Evolutionary conservation across 164 flowering plant genomes (phyloP).

Genomic region (Aristolochia fimbriata): DNA sequence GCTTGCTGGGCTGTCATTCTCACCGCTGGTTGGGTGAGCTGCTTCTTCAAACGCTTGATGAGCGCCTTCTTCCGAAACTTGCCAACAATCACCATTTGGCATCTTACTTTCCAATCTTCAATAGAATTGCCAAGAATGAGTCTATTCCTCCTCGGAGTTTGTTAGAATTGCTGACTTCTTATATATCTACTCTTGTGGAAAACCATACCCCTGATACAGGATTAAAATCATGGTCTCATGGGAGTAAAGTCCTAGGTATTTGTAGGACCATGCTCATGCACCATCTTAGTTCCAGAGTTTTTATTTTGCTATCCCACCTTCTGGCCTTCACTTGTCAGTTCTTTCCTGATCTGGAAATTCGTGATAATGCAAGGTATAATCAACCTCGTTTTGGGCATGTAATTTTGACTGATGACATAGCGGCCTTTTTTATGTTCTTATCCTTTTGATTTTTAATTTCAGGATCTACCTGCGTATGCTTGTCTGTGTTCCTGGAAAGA

Average conservation of each 20-base stretch:
- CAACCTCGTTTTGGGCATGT: neutral
- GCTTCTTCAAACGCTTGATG: constrained; percentile 68
- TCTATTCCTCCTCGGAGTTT: constrained; percentile 62
- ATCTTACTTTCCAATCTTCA: constrained; percentile 69
- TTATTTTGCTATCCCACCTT: constrained; percentile 59
- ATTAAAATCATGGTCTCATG: constrained; percentile 75
- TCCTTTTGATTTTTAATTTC: constrained; percentile 10
- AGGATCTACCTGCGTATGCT: constrained; percentile 91
- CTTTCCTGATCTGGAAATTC: constrained; percentile 94
- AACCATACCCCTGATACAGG: constrained; percentile 72
- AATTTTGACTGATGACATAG: neutral
- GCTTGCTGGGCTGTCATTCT: constrained; percentile 61
- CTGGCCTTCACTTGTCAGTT: constrained; percentile 66
- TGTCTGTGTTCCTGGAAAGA: constrained; percentile 77
- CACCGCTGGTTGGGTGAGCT: constrained; percentile 76
- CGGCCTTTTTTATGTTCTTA: neutral
- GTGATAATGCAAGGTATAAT: constrained; percentile 88
- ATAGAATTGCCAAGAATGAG: constrained; percentile 65
- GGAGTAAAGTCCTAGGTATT: constrained; percentile 74
- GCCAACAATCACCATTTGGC: constrained; percentile 40
- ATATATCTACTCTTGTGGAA: constrained; percentile 46
- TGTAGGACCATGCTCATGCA: constrained; percentile 81
- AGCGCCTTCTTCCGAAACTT: constrained; percentile 61
- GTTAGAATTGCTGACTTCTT: constrained; percentile 58
- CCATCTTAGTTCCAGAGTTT: constrained; percentile 75